Evolutionary conservation across 371 early-diverging fungal genomes (phyloP), one percentile per base, ranked within the genome.

Genomic region (Syncephalastrum racemosum): DNA sequence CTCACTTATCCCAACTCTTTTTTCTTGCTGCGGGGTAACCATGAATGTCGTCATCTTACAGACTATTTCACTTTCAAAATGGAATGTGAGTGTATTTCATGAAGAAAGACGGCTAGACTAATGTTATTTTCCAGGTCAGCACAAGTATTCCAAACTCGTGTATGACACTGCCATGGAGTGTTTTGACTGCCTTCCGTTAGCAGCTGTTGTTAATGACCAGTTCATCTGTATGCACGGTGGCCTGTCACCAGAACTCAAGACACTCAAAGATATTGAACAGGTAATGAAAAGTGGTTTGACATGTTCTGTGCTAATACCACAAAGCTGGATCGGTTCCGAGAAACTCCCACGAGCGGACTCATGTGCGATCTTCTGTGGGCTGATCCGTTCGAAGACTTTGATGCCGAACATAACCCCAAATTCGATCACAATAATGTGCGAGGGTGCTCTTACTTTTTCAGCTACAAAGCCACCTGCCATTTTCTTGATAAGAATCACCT

Each of bases 201-300:
- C 90, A 24, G 98, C 97, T n/a, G 71, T 98, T 23, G 91, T 99
- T 84, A 97, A 97, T 80, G 89, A 90, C 67, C 96, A 96, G 64
- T 95, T 98, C 63, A 74, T 99, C 36, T 99, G 99, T 75, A 91
- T 99, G 71, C 99, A 99, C 68, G 99, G 99, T 49, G 99, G 99
- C 46, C 77, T 99, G 36, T 97, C 97, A 0, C 99, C 99, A 6
- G 91, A 97, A 68, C 66, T 96, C 53, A 82, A 84, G 53, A 88
- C 96, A 53, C 73, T 93, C 45, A 90, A 95, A 62, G 94, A 97
- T 67, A 74, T 97, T 56, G 80, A 87, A 16, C 71, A 67, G 22
- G 90, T 86, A 70, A 56, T 72, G 46, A 54, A 39, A 13, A 42
- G 6, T 27, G 13, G 41, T 2, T 16, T 52, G 4, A 44, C n/a